These are phyloP conservation scores for Cutaneotrichosporon sp. DNA, from an alignment of 1,284 basidiomycete genomes.

Conservation along the genomic window DNA sequence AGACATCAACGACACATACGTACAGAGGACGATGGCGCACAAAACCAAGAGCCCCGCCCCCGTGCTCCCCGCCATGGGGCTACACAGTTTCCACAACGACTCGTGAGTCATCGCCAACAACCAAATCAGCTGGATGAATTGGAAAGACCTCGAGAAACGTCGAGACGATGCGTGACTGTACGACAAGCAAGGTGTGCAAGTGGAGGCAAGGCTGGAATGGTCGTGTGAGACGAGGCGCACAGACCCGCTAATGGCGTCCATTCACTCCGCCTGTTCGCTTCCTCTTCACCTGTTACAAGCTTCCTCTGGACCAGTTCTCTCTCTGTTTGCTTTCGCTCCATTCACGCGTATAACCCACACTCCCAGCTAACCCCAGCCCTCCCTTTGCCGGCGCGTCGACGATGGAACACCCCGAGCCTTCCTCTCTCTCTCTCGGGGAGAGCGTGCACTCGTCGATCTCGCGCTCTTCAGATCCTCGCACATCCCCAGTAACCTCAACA, in stretches of 20 bases:
- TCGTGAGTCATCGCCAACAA: conserved; percentile 38
- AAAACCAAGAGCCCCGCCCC: conserved; percentile 43
- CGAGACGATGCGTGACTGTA: not conserved
- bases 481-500: not conserved
- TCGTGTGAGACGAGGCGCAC: not conserved
- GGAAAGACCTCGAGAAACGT: not conserved
- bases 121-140: not conserved
- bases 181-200: not conserved
- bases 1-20: not conserved
- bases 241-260: conserved; percentile 1
- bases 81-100: conserved; percentile 52
- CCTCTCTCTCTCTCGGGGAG: conserved; percentile 36
- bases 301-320: not conserved
- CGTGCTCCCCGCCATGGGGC: conserved; percentile 50
- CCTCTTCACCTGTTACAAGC: not conserved
- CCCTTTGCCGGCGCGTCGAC: conserved; percentile 40
- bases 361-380: conserved; percentile 30
- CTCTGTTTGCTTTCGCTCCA: not conserved
- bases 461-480: not conserved
- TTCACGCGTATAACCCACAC: not conserved
- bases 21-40: conserved; percentile 15
- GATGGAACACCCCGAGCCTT: conserved; percentile 35
- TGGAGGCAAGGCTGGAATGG: not conserved
- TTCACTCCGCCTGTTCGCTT: not conserved
- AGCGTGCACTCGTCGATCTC: not conserved